phyloP scores from a whole-genome alignment of 805 yeast genomes.

The Candida qinlingensis region DNA sequence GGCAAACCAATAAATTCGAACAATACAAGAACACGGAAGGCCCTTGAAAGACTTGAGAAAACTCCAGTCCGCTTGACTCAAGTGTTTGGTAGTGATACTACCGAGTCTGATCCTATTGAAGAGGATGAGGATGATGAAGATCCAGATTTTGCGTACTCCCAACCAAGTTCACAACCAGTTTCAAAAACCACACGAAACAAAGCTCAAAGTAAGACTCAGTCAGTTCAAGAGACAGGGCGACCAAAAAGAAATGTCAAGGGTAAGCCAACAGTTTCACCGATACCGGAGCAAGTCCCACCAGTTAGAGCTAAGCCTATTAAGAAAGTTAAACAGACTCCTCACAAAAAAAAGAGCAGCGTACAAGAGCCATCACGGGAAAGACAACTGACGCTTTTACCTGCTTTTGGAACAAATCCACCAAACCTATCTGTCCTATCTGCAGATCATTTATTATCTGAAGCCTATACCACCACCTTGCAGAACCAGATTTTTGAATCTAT shows the following conservation, averaged over 20 bases:
- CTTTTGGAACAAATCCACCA: background rate
- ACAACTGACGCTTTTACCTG: too few species aligned
- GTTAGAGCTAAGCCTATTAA: too few species aligned
- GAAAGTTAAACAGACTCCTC: too few species aligned
- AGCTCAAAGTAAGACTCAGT: background rate
- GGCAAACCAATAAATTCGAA: background rate
- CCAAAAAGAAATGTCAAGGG: too few species aligned
- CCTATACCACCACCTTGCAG: slow-evolving; percentile 32
- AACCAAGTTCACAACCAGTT: background rate
- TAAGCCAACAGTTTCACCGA: too few species aligned
- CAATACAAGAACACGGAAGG: background rate
- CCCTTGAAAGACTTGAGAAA: background rate
- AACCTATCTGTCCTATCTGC: background rate
- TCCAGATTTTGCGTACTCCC: slow-evolving; percentile 5
- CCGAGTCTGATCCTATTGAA: slow-evolving; percentile 6
- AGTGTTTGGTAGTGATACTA: slow-evolving; percentile 17
- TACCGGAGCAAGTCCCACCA: too few species aligned
- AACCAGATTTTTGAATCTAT: slow-evolving; percentile 33
- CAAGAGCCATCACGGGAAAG: too few species aligned
- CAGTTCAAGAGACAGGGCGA: too few species aligned
- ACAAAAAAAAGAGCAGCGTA: too few species aligned
- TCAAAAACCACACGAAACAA: background rate
- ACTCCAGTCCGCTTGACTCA: slow-evolving; percentile 11
- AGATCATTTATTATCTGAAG: slow-evolving; percentile 17
- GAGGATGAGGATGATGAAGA: slow-evolving; percentile 9